Percentiles rank a stretch among this genome's conserved stretches.
phyloP scores from a whole-genome alignment of 768 basidiomycete genomes.

The Trichaptum fuscoviolaceum region DNA sequence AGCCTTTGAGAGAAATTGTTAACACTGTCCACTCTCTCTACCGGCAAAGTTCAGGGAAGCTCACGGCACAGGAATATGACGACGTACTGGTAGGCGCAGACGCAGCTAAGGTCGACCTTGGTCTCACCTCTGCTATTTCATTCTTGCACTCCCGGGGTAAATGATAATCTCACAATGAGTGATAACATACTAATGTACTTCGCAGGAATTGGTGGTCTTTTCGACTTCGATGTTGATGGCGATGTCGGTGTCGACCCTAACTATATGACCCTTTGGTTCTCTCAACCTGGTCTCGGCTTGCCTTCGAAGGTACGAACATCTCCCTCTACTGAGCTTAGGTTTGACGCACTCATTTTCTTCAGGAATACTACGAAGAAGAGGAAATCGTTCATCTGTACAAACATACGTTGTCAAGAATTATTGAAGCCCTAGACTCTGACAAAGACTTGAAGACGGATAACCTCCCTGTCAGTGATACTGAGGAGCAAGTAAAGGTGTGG shows the following conservation, averaged over 20 bases:
- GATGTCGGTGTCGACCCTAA: slow-evolving; percentile 86
- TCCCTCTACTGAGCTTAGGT: slow-evolving; percentile 9
- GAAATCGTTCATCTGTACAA: slow-evolving; percentile 64
- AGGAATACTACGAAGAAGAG: slow-evolving; percentile 90
- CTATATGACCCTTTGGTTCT: slow-evolving; percentile 80
- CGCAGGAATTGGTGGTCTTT: slow-evolving; percentile 70
- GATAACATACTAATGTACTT: slow-evolving; percentile 6
- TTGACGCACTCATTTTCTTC: slow-evolving; percentile 5
- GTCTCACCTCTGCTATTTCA: slow-evolving; percentile 77
- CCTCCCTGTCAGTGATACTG: slow-evolving; percentile 16
- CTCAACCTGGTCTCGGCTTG: slow-evolving; percentile 73
- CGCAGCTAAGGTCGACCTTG: slow-evolving; percentile 27
- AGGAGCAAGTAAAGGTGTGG: slow-evolving; percentile 44
- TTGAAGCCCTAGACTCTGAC: slow-evolving; percentile 52
- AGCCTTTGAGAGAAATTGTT: slow-evolving; percentile 66
- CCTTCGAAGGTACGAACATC: slow-evolving; percentile 66
- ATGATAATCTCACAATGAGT: slow-evolving; percentile 13
- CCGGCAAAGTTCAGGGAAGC: slow-evolving; percentile 43
- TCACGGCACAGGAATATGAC: slow-evolving; percentile 12
- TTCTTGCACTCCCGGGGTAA: slow-evolving; percentile 84
- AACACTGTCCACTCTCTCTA: slow-evolving; percentile 56
- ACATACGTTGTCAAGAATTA: slow-evolving; percentile 59
- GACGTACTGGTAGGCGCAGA: slow-evolving; percentile 25
- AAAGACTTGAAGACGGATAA: slow-evolving; percentile 26
- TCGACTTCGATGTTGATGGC: slow-evolving; percentile 82